phyloP scores from a whole-genome alignment of 2,329 filamentous ascomycete genomes.

The Penicillium corylophilum region DNA sequence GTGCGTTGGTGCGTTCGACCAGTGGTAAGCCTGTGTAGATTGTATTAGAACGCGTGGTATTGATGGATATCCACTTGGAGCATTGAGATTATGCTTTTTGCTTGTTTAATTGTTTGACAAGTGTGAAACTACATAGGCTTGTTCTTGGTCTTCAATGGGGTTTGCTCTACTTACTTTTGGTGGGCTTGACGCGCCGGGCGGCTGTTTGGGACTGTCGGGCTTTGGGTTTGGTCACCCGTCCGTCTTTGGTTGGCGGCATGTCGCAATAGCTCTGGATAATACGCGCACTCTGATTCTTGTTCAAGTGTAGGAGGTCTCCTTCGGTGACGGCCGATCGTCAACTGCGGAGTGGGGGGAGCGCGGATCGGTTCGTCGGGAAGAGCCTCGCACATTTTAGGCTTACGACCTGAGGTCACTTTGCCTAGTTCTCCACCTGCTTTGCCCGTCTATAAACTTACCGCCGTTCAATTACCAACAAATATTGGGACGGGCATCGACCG shows the following conservation, averaged over 20 bases:
- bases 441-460: too few species aligned
- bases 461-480: too few species aligned
- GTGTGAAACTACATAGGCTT: not conserved
- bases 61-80: not conserved
- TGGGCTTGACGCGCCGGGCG: constrained; percentile 16
- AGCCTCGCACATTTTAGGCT: not conserved
- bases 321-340: not conserved
- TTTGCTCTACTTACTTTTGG: constrained; percentile 12
- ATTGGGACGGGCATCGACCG: too few species aligned
- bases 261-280: not conserved
- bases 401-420: not conserved
- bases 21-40: constrained; percentile 25
- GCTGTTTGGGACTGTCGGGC: constrained; percentile 6
- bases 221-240: constrained; percentile 25
- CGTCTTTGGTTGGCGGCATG: constrained; percentile 24
- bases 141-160: not conserved
- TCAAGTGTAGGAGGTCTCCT: not conserved
- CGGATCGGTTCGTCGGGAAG: not conserved
- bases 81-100: not conserved
- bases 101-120: not conserved
- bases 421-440: too few species aligned
- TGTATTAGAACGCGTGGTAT: constrained; percentile 15
- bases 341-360: not conserved
- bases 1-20: constrained; percentile 45
- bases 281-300: not conserved